These are phyloP conservation scores for Phialophora tarda DNA, from an alignment of 2,329 filamentous ascomycete genomes.

Conservation along the genomic window DNA sequence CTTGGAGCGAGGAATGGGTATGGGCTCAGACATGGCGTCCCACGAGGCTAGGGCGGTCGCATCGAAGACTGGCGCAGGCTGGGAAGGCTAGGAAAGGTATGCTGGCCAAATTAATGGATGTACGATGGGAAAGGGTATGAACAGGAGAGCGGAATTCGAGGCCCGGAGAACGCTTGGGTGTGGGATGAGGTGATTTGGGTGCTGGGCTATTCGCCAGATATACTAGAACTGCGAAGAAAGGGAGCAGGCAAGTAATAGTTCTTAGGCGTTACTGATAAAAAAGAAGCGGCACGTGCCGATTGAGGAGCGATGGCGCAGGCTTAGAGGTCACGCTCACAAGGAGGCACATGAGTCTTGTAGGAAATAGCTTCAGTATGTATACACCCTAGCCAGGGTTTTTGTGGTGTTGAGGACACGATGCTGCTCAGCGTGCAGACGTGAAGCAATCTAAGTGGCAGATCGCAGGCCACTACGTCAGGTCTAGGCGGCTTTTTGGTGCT, in stretches of 20 bases:
- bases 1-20: slow-evolving; percentile 39
- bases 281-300: slow-evolving; percentile 24
- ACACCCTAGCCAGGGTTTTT: background rate
- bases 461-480: slow-evolving; percentile 5
- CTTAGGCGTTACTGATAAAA: slow-evolving; percentile 8
- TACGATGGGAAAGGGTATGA: slow-evolving; percentile 2
- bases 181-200: slow-evolving; percentile 9
- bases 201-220: slow-evolving; percentile 13
- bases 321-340: slow-evolving; percentile 20
- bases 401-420: slow-evolving; percentile 14
- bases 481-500: background rate
- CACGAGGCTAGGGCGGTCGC: slow-evolving; percentile 7
- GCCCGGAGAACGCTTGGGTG: background rate
- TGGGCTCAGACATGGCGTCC: slow-evolving; percentile 41
- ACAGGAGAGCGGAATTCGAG: slow-evolving; percentile 4
- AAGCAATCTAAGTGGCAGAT: slow-evolving; percentile 24
- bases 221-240: background rate
- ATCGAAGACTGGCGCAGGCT: slow-evolving; percentile 1
- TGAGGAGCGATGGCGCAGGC: slow-evolving; percentile 8
- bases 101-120: background rate
- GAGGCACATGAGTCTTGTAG: slow-evolving; percentile 18
- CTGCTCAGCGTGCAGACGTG: slow-evolving; percentile 20
- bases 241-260: slow-evolving; percentile 9
- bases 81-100: background rate
- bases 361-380: background rate